A percentile compares a stretch with the other conserved stretches of the same genome.
phyloP scores from a whole-genome alignment of 768 basidiomycete species.

The Termitomyces sp. region DNA sequence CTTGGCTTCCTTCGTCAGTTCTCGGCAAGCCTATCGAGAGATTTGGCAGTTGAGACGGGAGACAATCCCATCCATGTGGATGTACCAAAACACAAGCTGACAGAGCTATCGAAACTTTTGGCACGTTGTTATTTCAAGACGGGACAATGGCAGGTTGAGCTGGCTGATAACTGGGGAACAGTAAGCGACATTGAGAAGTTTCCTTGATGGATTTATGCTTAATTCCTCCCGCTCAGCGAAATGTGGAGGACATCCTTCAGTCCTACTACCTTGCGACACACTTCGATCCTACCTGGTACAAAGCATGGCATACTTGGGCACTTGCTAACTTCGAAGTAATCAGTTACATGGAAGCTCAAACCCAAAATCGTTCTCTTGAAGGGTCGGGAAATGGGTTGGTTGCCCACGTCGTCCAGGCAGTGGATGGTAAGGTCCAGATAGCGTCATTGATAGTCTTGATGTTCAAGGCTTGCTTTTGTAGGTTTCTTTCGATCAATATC shows the following conservation, averaged over 20 bases:
- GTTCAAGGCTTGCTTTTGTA: constrained; percentile 20
- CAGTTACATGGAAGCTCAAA: constrained; percentile 66
- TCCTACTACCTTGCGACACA: constrained; percentile 85
- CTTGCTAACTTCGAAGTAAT: constrained; percentile 95
- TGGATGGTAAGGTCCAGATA: constrained; percentile 59
- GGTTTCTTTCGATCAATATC: constrained; percentile 96
- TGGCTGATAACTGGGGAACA: constrained; percentile 73
- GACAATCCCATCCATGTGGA: constrained; percentile 45
- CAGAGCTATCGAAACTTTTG: constrained; percentile 75
- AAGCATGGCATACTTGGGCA: constrained; percentile 99
- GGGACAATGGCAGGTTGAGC: constrained; percentile 87
- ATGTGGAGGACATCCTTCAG: constrained; percentile 76
- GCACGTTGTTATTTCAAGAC: constrained; percentile 96
- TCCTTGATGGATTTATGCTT: neutral
- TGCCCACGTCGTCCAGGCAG: constrained; percentile 84
- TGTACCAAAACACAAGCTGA: constrained; percentile 53
- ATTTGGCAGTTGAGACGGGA: constrained; percentile 58
- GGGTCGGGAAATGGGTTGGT: constrained; percentile 60
- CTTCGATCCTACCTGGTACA: constrained; percentile 95
- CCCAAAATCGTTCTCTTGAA: constrained; percentile 48
- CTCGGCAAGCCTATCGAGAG: constrained; percentile 66
- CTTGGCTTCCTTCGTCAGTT: constrained; percentile 82
- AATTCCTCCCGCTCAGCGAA: constrained; percentile 44
- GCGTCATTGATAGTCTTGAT: neutral
- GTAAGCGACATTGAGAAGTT: constrained; percentile 39